Conservation (phyloP, 1,284 basidiomycete genomes). For the Takashimella koratensis region DNA sequence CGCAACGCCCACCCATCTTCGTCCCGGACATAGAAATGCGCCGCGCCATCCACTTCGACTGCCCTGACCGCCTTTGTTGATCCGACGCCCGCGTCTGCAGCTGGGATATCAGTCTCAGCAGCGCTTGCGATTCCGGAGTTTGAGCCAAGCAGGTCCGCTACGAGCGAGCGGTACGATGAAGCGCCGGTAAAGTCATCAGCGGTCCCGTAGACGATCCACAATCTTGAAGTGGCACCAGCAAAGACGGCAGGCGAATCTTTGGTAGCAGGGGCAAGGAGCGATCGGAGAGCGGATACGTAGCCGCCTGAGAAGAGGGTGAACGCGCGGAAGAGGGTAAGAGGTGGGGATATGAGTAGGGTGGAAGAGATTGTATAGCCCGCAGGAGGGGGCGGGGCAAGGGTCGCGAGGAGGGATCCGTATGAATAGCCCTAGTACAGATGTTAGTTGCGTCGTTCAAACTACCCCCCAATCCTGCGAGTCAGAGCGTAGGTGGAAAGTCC, state of each 20-base stretch:
- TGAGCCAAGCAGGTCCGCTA: neutral
- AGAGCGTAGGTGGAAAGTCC: no score
- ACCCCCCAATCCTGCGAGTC: no score
- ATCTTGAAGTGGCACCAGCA: neutral
- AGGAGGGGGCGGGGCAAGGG: conserved; percentile 19
- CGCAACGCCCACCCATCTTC: conserved; percentile 19
- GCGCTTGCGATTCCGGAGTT: neutral
- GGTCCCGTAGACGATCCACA: conserved; percentile 32
- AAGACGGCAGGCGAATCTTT: neutral
- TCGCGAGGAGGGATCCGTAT: conserved; percentile 31
- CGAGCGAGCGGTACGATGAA: conserved; percentile 13
- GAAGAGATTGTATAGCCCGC: conserved; percentile 3
- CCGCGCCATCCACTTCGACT: conserved; percentile 31
- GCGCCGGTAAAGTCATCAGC: conserved; percentile 37
- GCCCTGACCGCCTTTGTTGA: conserved; percentile 5
- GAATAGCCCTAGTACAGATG: conserved; percentile 50
- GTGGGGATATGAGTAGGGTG: conserved; percentile 37
- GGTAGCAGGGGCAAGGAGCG: neutral
- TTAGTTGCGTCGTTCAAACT: no score
- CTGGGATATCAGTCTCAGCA: no score
- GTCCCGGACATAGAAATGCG: conserved; percentile 33
- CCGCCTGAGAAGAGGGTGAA: conserved; percentile 19
- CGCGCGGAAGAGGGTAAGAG: conserved; percentile 28
- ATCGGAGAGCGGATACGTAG: neutral
- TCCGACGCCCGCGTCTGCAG: conserved; percentile 3